A percentile compares a stretch with the other conserved stretches of the same genome.
These are phyloP conservation scores for Neoboletus magnificus DNA, from an alignment of 768 basidiomycete species.

Conservation along the genomic window DNA sequence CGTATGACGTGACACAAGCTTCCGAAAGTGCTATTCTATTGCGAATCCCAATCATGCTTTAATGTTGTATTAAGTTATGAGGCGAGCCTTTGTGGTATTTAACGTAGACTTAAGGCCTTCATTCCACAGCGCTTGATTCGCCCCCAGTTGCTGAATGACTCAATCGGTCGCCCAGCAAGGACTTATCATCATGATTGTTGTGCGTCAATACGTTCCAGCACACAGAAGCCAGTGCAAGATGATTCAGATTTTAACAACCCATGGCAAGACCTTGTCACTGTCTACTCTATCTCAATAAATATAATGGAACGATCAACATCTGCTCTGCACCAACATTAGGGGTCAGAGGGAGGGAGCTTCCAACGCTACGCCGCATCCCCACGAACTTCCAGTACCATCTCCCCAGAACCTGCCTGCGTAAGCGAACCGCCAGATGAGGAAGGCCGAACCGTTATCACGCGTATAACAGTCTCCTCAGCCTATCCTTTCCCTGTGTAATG, in stretches of 20 bases:
- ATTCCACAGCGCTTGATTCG: too few relatives aligned
- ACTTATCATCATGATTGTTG: not conserved
- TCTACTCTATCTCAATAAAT: not conserved
- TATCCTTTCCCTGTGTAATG: constrained; percentile 9
- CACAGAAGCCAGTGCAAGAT: not conserved
- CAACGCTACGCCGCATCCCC: not conserved
- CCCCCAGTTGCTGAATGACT: not conserved
- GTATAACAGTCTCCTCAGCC: not conserved
- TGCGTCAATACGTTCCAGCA: not conserved
- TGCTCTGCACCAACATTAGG: not conserved
- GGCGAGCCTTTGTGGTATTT: too few relatives aligned
- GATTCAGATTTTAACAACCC: not conserved
- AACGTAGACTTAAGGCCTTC: too few relatives aligned
- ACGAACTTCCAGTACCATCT: not conserved
- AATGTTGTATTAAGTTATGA: too few relatives aligned
- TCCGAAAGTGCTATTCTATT: too few relatives aligned
- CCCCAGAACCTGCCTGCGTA: not conserved
- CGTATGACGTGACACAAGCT: too few relatives aligned
- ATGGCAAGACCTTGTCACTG: not conserved
- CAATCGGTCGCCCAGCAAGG: not conserved
- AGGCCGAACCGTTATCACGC: not conserved
- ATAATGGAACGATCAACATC: not conserved
- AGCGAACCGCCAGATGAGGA: not conserved
- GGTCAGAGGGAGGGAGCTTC: not conserved
- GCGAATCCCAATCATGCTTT: too few relatives aligned